These are phyloP conservation scores for Cordyceps cicadae DNA, from an alignment of 2,329 filamentous ascomycete genomes.

Conservation along the genomic window DNA sequence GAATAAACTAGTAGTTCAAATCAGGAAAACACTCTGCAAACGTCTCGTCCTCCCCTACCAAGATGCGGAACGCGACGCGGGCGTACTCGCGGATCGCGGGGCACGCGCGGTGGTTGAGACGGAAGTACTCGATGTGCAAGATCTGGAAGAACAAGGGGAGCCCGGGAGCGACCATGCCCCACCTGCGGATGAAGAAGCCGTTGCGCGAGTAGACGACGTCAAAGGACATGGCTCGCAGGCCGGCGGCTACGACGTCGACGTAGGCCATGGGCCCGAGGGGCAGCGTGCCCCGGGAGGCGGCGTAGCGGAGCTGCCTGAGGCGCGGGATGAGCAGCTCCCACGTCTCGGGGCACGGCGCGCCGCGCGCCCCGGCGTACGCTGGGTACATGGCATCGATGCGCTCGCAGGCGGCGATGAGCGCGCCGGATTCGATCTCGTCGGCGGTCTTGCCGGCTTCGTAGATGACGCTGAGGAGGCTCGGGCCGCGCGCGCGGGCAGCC, in stretches of 20 bases:
- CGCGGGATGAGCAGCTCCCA: background rate
- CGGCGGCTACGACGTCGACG: background rate
- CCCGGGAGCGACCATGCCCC: background rate
- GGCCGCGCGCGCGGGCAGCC: no score
- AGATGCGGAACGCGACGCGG: background rate
- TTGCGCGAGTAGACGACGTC: background rate
- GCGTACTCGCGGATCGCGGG: background rate
- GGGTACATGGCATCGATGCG: slow-evolving; percentile 26
- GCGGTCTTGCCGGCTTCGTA: background rate
- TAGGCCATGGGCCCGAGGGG: background rate
- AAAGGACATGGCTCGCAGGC: background rate
- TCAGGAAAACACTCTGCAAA: background rate
- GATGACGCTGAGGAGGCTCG: background rate
- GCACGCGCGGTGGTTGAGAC: background rate
- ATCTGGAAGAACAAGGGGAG: background rate
- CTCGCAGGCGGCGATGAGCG: slow-evolving; percentile 39
- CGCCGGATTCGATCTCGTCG: no score
- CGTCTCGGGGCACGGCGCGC: background rate
- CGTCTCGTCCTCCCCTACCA: background rate
- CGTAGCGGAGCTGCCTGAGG: background rate
- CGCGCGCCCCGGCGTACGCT: background rate
- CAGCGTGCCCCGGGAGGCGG: no score
- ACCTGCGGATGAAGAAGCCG: background rate
- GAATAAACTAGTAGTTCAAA: background rate
- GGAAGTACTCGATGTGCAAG: background rate